Evolutionary conservation across 306 rosid species (phyloP).

Genomic region (Dryas alaskensis): DNA sequence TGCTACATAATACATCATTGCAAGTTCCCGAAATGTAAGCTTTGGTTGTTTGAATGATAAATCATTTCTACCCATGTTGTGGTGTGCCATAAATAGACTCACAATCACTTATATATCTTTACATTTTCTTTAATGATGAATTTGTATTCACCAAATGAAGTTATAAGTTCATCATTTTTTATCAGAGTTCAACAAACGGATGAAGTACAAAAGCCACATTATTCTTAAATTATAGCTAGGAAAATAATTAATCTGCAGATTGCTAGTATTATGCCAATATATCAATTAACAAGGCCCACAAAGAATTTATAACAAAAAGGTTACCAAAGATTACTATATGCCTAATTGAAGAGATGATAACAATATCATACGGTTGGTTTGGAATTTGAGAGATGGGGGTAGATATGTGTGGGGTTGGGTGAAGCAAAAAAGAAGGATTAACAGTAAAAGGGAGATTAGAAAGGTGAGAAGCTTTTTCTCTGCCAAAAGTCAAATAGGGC

Average conservation of each 20-base stretch:
- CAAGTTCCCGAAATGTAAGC: neutral
- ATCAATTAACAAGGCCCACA: conserved; percentile 28
- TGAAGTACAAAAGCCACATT: conserved; percentile 49
- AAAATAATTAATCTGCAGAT: conserved; percentile 14
- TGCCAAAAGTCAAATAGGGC: conserved; percentile 65
- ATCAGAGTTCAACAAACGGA: conserved; percentile 32
- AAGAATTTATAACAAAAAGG: conserved; percentile 24
- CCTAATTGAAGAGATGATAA: conserved; percentile 49
- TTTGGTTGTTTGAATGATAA: neutral
- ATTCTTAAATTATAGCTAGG: conserved; percentile 46
- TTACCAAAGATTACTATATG: conserved; percentile 37
- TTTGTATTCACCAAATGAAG: conserved; percentile 26
- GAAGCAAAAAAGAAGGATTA: conserved; percentile 38
- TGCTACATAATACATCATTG: conserved; percentile 27
- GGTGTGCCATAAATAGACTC: neutral
- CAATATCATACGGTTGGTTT: conserved; percentile 56
- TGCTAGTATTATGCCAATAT: conserved; percentile 35
- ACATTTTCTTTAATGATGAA: neutral
- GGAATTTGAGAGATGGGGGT: conserved; percentile 69
- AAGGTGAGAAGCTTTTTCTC: conserved; percentile 66
- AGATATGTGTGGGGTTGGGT: conserved; percentile 57
- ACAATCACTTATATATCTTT: neutral
- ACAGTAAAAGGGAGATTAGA: conserved; percentile 49
- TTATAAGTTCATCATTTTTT: conserved; percentile 37
- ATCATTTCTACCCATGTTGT: neutral